Base-by-base conservation (phyloP, 2,329 filamentous ascomycete genomes). In the Clathrospora elynae region DNA sequence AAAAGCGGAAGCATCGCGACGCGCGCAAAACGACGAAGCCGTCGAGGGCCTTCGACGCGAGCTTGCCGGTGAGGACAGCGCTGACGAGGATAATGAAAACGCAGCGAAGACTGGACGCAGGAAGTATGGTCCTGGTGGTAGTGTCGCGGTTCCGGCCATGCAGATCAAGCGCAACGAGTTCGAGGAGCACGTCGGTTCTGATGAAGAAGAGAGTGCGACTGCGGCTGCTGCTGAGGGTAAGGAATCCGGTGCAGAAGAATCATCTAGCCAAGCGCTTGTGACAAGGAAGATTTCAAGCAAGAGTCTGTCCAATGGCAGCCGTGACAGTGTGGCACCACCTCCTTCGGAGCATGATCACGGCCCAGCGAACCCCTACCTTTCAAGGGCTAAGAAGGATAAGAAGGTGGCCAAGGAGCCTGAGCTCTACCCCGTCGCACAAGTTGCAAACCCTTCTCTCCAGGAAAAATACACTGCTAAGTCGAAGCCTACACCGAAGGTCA, bases 1-100 rank as follows among this genome's bases (percentile, higher is more conserved):
- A 60, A 90, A 86, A 55, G 89, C 90, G 1, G 91, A 96, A 62
- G 87, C 86, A 18, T 78, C 84, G 24, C 83, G 84, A 60, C 90
- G 86, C 68, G 82, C 86, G 51, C 81, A 84, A 43, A 96, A 97
- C 56, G 88, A 96, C 58, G 86, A 88, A 42, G 81, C 89, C 20
- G 60, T 74, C 22, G 66, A 70, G 38, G 54, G 55, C 6, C 55
- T 96, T 34, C 80, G 85, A 34, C 82, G 83, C 42, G 87, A 92
- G 33, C 75, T 96, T 14, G 76, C 77, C 35, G 78, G 78, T 2
- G 80, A 81, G 28, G 84, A 85, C 18, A 85, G 83, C 4, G 47
- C 51, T 3, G 77, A 53, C 71, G 74, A 75, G n/a, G 71, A 72
- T 13, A 73, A 74, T 5, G 75, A 77, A 29, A 81, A 82, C 22